A percentile compares a stretch with the other conserved stretches of the same genome.
Evolutionary conservation across 2,329 filamentous ascomycete genomes (phyloP).

Genomic region (Pyrenophora graminea): DNA sequence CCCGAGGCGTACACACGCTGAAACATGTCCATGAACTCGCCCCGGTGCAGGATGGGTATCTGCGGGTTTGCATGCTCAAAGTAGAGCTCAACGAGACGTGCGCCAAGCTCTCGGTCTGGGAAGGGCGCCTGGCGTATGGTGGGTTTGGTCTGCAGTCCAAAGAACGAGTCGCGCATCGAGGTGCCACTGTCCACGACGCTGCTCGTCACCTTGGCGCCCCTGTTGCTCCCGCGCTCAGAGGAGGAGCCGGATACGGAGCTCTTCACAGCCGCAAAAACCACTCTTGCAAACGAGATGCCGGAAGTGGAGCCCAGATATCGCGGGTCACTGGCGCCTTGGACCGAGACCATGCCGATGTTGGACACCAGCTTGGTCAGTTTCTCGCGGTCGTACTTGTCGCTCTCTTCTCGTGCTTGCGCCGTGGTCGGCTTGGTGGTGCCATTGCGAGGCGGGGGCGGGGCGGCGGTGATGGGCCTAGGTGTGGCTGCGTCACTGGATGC

Average conservation of each 20-base stretch:
- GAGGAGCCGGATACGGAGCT: slow-evolving; percentile 62
- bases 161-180: slow-evolving; percentile 94
- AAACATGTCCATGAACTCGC: slow-evolving; percentile 87
- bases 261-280: slow-evolving; percentile 93
- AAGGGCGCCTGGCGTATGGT: slow-evolving; percentile 85
- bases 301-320: slow-evolving; percentile 83
- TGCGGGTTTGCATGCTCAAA: slow-evolving; percentile 97
- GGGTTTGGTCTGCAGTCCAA: slow-evolving; percentile 90
- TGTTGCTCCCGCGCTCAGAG: slow-evolving; percentile 67
- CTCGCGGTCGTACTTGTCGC: slow-evolving; percentile 61
- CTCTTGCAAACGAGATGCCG: slow-evolving; percentile 90
- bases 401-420: slow-evolving; percentile 35
- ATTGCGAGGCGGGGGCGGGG: slow-evolving; percentile 29
- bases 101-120: slow-evolving; percentile 74
- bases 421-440: slow-evolving; percentile 20
- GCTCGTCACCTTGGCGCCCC: slow-evolving; percentile 58
- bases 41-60: slow-evolving; percentile 87
- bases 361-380: slow-evolving; percentile 69
- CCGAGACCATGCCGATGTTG: slow-evolving; percentile 75
- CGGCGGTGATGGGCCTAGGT: slow-evolving; percentile 10
- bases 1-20: slow-evolving; percentile 76
- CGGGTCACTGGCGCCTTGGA: slow-evolving; percentile 76
- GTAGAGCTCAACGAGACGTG: slow-evolving; percentile 77
- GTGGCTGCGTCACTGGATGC: slow-evolving; percentile 39
- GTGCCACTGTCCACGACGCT: slow-evolving; percentile 64